Base-by-base conservation (phyloP, 305 asterid genomes). In the Fraxinus baroniana region DNA sequence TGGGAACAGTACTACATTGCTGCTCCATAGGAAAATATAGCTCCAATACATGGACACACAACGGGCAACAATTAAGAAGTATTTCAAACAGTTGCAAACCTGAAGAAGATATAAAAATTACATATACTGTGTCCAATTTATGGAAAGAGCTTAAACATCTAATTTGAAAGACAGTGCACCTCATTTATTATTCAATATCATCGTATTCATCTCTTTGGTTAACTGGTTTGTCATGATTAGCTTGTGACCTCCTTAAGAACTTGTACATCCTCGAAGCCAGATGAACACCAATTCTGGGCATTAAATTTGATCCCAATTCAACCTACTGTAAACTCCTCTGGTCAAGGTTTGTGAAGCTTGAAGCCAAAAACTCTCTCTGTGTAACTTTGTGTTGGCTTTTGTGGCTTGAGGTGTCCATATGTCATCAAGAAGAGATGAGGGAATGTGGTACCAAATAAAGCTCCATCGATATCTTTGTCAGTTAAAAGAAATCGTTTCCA, bases 391-490 rank as follows among this genome's bases (percentile, higher is more conserved):
- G 90, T 84, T 13, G 98, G 90, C 89, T 92, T 95, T 89, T 91
- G 98, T 75, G 98, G 97, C 90, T 93, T 94, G 84, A 94, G 93
- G 91, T 94, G 98, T 33, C 96, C 98, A 76, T 94, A 91, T 2
- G 97, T 91, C 98, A 94, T 94, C 92, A 93, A 86, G 90, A 92
- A 94, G 64, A 94, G 95, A 86, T 94, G 98, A 4, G 98, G 96
- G 86, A 93, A 94, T 35, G 98, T 92, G 60, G 98, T 93, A 66
- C 98, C 98, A 94, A 94, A 86, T 92, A 94, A 94, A 30, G 97
- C 91, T 55, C 98, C 98, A 79, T 92, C 97, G 1, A 94, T 90
- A 87, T 92, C 99, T 95, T 86, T 84, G 78, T 60, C 64, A 78
- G 88, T 93, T 86, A 91, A 89, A 64, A 90, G 87, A 85, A 87